Evolutionary conservation across 2,329 filamentous ascomycete genomes (phyloP), one percentile per base, ranked within the genome.

Genomic region (Clonostachys solani): DNA sequence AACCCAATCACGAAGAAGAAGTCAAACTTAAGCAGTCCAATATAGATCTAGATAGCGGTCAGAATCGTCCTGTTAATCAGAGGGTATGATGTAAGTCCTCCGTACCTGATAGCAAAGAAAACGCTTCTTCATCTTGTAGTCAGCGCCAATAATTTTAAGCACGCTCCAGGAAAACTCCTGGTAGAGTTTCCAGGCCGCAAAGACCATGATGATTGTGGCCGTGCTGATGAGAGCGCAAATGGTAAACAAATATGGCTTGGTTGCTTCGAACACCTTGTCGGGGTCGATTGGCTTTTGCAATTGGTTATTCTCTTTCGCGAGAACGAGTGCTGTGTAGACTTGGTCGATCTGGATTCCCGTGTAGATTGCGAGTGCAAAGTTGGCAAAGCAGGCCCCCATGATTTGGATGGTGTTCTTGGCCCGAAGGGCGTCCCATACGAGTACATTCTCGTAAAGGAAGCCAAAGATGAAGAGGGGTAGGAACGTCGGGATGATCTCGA

Each of bases 1-100:
- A 99, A 99, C 46, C 92, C 94, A 44, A 99, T 83, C 78, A 99
- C 99, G 77, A 99, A 97, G 83, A 99, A 99, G 70, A 99, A 97
- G 71, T 99, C 94, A 66, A 99, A 99, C 69, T 99, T 99, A 54
- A 99, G 80, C 10, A 99, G 80, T 36, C 94, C 90, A 60, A 99
- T 96, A 69, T 96, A 99, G 66, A 99, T 92, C 92, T 96, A 52
- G 33, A 23, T 12, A 17, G 13, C 37, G 42, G 12, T n/a, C 29
- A n/a, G 16, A 5, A 6, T 37, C 33, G 1, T 40, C 50, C 60
- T 52, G 64, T 58, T 50, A 49, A 12, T 44, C 6, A 4, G 12
- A 12, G 12, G 40, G 5, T 40, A 5, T 15, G 42, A 15, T 8
- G 10, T 4, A 10, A 10, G 4, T 29, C 23, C 8, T 10, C 60